phyloP scores from a whole-genome alignment of 2,329 filamentous ascomycete species.

The Ophiostoma tasmaniense region DNA sequence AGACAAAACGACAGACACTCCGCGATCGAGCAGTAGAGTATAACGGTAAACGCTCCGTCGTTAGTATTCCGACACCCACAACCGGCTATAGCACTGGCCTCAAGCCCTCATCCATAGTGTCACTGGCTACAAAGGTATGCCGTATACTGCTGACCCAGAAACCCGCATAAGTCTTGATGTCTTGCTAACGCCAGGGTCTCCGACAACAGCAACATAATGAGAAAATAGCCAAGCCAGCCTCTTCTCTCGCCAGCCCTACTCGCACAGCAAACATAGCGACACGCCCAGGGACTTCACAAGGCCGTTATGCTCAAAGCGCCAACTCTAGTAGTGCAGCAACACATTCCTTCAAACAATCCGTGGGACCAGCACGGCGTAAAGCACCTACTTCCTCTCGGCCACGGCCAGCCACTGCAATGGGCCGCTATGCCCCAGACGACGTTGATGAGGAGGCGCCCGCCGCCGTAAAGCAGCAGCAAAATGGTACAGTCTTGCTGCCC shows the following conservation, averaged over 20 bases:
- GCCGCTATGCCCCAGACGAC: conserved; percentile 20
- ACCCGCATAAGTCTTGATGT: not conserved
- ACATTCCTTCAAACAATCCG: conserved; percentile 38
- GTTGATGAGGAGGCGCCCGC: conserved; percentile 23
- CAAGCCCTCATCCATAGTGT: conserved; percentile 32
- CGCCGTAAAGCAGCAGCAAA: conserved; percentile 25
- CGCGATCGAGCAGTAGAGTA: conserved; percentile 47
- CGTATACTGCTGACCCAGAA: not conserved
- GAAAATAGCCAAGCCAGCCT: not conserved
- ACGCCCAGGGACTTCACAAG: conserved; percentile 26
- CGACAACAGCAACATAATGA: not conserved
- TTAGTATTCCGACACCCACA: conserved; percentile 27
- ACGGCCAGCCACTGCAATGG: conserved; percentile 35
- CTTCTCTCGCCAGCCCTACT: conserved; percentile 15
- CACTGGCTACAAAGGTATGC: conserved; percentile 16
- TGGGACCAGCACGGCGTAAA: conserved; percentile 35
- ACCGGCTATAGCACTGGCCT: conserved; percentile 32
- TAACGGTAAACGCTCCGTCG: conserved; percentile 30
- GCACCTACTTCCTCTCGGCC: conserved; percentile 29
- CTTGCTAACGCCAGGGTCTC: not conserved
- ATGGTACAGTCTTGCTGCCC: conserved; percentile 32
- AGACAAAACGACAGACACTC: conserved; percentile 53
- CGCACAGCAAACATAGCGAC: conserved; percentile 26
- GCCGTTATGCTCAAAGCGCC: conserved; percentile 48
- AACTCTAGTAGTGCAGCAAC: conserved; percentile 43